Evolutionary conservation across 305 asterid species (phyloP).

Genomic region (Fraxinus platypoda): DNA sequence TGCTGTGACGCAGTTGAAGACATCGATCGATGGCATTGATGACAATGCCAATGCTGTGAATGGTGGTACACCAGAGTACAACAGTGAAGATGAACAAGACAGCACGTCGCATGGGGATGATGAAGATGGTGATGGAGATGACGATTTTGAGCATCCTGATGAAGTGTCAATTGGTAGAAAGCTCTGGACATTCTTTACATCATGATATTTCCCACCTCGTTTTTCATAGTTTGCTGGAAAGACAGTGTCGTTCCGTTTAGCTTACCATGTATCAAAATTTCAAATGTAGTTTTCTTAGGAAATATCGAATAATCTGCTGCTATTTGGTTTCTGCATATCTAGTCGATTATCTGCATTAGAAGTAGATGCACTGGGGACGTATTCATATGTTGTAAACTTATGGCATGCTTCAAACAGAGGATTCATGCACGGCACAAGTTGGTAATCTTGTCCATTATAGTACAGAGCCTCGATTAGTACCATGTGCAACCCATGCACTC

Average conservation of each 20-base stretch:
- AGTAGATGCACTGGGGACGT: neutral
- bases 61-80: constrained; percentile 42
- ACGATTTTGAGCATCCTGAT: constrained; percentile 42
- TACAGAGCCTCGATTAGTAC: neutral
- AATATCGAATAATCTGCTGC: neutral
- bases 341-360: neutral
- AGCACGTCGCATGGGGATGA: constrained; percentile 36
- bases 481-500: neutral
- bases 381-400: neutral
- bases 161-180: constrained; percentile 58
- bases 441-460: neutral
- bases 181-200: constrained; percentile 79
- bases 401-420: neutral
- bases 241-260: neutral
- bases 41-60: constrained; percentile 28
- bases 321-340: neutral
- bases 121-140: constrained; percentile 24
- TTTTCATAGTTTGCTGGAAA: neutral
- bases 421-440: neutral
- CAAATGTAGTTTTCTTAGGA: neutral
- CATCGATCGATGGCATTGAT: constrained; percentile 23
- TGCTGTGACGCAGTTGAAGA: constrained; percentile 40
- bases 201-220: constrained; percentile 34
- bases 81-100: constrained; percentile 44
- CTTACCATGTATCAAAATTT: neutral